Percentiles rank a stretch among this genome's conserved stretches.
These are phyloP conservation scores for Zalerion maritima DNA, from an alignment of 495 filamentous ascomycete species.

Conservation along the genomic window DNA sequence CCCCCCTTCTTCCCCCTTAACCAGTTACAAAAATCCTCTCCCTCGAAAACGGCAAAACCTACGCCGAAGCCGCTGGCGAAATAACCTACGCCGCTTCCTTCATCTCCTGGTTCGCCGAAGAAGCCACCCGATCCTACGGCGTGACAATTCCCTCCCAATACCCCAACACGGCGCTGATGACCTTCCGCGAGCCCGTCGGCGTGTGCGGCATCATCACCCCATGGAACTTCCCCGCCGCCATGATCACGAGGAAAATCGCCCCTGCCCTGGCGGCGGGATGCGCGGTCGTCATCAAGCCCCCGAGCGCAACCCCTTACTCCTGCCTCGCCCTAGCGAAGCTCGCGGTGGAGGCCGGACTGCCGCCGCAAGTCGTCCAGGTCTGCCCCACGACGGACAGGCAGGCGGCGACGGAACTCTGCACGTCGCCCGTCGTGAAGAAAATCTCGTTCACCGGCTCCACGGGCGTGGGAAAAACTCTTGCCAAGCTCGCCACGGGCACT, in stretches of 20 bases:
- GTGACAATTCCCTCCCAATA: constrained; percentile 31
- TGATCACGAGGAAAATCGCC: constrained; percentile 25
- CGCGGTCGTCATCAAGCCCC: constrained; percentile 42
- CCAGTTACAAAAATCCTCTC: not conserved
- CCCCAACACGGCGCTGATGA: constrained; percentile 9
- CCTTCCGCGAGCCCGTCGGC: constrained; percentile 21
- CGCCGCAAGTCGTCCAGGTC: constrained; percentile 44
- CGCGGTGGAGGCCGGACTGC: constrained; percentile 43
- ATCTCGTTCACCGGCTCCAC: constrained; percentile 57
- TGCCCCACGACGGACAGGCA: constrained; percentile 50
- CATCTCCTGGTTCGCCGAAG: constrained; percentile 47
- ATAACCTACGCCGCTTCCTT: constrained; percentile 39
- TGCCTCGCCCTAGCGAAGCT: constrained; percentile 41
- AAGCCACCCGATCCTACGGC: constrained; percentile 40
- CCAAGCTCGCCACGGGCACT: constrained; percentile 10
- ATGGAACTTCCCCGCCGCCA: constrained; percentile 31
- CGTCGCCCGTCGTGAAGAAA: constrained; percentile 50
- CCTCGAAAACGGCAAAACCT: constrained; percentile 43
- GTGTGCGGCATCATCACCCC: constrained; percentile 21
- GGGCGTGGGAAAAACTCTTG: constrained; percentile 7
- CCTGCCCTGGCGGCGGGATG: constrained; percentile 24
- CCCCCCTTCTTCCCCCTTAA: not conserved
- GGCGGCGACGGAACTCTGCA: constrained; percentile 48
- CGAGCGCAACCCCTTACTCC: constrained; percentile 49
- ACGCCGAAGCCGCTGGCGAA: constrained; percentile 40